Conservation (phyloP, 2,329 filamentous ascomycete species). For the Fusarium metavorans region DNA sequence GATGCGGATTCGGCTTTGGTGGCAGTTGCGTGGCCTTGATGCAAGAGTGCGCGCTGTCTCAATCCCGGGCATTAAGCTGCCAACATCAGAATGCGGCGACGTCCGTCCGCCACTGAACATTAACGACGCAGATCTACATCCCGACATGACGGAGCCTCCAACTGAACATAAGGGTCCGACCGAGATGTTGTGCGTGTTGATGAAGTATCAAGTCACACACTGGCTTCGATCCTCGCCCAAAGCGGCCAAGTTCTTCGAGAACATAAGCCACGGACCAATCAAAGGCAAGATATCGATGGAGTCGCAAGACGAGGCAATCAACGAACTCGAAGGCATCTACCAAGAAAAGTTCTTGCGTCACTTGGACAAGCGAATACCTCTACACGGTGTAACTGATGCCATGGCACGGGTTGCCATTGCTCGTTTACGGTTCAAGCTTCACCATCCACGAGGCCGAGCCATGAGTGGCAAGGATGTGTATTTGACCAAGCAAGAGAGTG, state of each 20-base stretch:
- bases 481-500: constrained; percentile 36
- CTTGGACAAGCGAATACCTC: constrained; percentile 45
- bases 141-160: constrained; percentile 61
- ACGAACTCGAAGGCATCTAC: constrained; percentile 45
- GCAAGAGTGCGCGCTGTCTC: constrained; percentile 12
- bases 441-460: constrained; percentile 42
- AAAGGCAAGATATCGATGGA: constrained; percentile 16
- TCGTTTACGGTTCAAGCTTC: constrained; percentile 46
- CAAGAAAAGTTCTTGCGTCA: constrained; percentile 33
- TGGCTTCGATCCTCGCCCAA: constrained; percentile 43
- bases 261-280: constrained; percentile 5
- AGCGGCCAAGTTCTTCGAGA: constrained; percentile 35
- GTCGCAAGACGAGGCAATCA: constrained; percentile 39
- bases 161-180: constrained; percentile 62
- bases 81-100: constrained; percentile 22
- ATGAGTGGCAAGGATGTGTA: constrained; percentile 4
- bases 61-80: constrained; percentile 1
- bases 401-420: constrained; percentile 43
- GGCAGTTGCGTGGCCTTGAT: constrained; percentile 42
- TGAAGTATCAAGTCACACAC: constrained; percentile 47
- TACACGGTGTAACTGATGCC: constrained; percentile 20
- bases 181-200: constrained; percentile 62
- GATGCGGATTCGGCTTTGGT: constrained; percentile 47
- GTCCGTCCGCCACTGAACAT: constrained; percentile 64
- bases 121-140: constrained; percentile 66